Conservation (phyloP, 257 asterid genomes). For the Striga asiatica region DNA sequence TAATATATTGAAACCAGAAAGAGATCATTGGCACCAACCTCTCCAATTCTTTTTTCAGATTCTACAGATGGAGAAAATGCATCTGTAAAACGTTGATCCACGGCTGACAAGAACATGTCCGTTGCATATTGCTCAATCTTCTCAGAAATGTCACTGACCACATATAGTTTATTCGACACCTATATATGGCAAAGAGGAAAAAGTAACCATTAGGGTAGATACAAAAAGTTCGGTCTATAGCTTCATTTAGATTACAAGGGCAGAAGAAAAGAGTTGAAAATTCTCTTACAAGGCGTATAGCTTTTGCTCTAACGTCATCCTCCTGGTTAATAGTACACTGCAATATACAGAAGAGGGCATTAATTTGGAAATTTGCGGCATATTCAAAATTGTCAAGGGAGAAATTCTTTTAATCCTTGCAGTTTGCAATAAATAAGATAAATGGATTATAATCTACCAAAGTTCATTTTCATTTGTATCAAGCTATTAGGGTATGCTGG, state of each 20-base stretch:
- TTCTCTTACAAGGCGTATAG: constrained; percentile 78
- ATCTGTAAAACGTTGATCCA: constrained; percentile 43
- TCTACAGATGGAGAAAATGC: constrained; percentile 34
- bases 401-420: constrained; percentile 6
- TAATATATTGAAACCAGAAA: not conserved
- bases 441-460: not conserved
- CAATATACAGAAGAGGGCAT: constrained; percentile 17
- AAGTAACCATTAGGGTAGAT: constrained; percentile 12
- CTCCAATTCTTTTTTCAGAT: constrained; percentile 44
- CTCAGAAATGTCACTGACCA: constrained; percentile 49
- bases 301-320: constrained; percentile 86
- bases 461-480: constrained; percentile 1
- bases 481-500: constrained; percentile 1
- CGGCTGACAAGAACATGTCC: constrained; percentile 64
- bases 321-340: constrained; percentile 87
- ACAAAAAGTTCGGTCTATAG: constrained; percentile 9
- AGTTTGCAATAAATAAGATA: not conserved
- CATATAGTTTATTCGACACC: constrained; percentile 87
- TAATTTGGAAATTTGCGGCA: constrained; percentile 3
- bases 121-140: constrained; percentile 74
- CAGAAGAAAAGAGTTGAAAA: constrained; percentile 13
- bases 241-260: constrained; percentile 3
- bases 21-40: constrained; percentile 36
- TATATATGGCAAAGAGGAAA: constrained; percentile 26
- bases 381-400: constrained; percentile 10